Evolutionary conservation across 106 monocot genomes (phyloP).

Genomic region (Amphibolis antarctica): DNA sequence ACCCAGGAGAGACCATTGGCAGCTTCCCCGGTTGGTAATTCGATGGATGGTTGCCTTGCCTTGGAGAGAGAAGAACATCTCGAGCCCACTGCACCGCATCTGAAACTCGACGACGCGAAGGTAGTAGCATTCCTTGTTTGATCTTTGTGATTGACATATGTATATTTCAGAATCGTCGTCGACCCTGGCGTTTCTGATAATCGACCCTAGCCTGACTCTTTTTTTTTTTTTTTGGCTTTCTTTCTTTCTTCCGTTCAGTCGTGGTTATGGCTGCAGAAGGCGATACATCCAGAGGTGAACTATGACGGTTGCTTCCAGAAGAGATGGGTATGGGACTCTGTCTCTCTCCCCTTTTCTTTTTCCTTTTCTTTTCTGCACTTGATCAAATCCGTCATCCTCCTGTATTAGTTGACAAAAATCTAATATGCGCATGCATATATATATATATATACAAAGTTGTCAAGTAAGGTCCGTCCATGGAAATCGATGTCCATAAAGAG

Average conservation of each 20-base stretch:
- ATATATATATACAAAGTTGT: conserved; percentile 23
- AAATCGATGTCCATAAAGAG: conserved; percentile 41
- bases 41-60: background rate
- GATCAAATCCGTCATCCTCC: background rate
- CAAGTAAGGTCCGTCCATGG: conserved; percentile 34
- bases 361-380: too few species aligned
- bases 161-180: background rate
- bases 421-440: too few species aligned
- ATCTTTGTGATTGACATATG: background rate
- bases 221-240: too few species aligned
- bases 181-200: background rate
- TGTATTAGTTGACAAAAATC: background rate
- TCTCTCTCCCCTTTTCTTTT: background rate
- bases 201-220: background rate
- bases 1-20: conserved; percentile 3
- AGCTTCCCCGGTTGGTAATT: background rate
- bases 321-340: conserved; percentile 40
- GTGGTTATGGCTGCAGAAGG: conserved; percentile 76
- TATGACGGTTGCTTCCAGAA: conserved; percentile 47
- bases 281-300: conserved; percentile 69
- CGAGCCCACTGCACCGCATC: conserved; percentile 15
- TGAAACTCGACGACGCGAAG: conserved; percentile 64
- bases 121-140: conserved; percentile 22
- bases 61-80: conserved; percentile 16
- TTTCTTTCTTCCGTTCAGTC: conserved; percentile 43